Percentiles rank a stretch among this genome's conserved stretches.
phyloP scores from a whole-genome alignment of 2,329 filamentous ascomycete genomes.

The Phoma sp. region DNA sequence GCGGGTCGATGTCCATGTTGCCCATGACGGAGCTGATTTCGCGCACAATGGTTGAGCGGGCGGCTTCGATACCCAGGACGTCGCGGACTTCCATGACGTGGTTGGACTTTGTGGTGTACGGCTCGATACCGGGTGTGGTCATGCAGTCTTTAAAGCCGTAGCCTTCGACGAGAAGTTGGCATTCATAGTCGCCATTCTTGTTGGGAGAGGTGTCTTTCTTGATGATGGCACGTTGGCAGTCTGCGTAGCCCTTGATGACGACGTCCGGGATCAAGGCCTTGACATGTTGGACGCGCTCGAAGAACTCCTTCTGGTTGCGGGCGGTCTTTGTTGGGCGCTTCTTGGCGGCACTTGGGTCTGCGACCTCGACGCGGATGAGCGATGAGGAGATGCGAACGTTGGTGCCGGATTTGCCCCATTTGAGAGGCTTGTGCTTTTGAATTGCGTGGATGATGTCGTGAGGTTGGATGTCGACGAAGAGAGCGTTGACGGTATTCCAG shows the following conservation, averaged over 20 bases:
- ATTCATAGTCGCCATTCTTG: conserved; percentile 65
- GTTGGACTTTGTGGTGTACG: conserved; percentile 77
- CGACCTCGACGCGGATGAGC: conserved; percentile 76
- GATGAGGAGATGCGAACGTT: conserved; percentile 46
- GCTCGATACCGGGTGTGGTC: conserved; percentile 89
- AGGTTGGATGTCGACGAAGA: conserved; percentile 80
- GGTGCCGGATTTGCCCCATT: conserved; percentile 71
- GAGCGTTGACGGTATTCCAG: conserved; percentile 74
- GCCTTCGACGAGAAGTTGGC: conserved; percentile 79
- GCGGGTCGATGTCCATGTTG: conserved; percentile 93
- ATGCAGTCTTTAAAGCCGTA: conserved; percentile 90
- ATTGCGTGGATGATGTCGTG: conserved; percentile 79
- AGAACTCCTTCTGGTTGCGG: conserved; percentile 64
- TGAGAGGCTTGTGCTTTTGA: conserved; percentile 80
- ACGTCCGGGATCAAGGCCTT: conserved; percentile 82
- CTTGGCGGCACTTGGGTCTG: conserved; percentile 51
- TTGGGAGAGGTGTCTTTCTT: conserved; percentile 75
- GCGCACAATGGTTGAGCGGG: conserved; percentile 82
- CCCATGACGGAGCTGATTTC: conserved; percentile 92
- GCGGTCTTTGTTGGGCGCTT: conserved; percentile 38
- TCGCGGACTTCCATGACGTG: conserved; percentile 88
- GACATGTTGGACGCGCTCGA: conserved; percentile 82
- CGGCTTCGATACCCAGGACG: conserved; percentile 93
- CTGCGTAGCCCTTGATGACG: conserved; percentile 88
- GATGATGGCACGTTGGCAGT: conserved; percentile 86